Percentiles rank a stretch among this genome's conserved stretches.
phyloP scores from a whole-genome alignment of 768 basidiomycete species.

The Russula brevipes region DNA sequence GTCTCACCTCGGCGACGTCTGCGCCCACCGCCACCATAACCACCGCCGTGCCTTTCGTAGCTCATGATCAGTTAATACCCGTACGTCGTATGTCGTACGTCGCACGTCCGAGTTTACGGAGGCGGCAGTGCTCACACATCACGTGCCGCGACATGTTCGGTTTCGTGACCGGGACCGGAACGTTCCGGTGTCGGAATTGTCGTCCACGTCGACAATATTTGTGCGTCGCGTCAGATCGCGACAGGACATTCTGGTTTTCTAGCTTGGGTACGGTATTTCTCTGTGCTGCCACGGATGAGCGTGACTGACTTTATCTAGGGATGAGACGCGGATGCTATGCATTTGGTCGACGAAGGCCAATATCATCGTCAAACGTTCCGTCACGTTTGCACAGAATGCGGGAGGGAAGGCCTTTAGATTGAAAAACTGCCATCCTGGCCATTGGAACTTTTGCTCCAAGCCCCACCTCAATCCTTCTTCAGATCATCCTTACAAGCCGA shows the following conservation, averaged over 20 bases:
- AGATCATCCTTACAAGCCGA: not conserved
- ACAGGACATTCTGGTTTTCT: not conserved
- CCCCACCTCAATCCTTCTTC: not conserved
- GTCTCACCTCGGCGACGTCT: conserved; percentile 27
- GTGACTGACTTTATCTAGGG: conserved; percentile 31
- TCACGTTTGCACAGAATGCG: conserved; percentile 15
- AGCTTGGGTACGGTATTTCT: conserved; percentile 28
- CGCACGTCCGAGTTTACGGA: not conserved
- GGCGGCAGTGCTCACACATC: not conserved
- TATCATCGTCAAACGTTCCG: conserved; percentile 30
- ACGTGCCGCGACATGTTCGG: conserved; percentile 1
- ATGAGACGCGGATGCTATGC: conserved; percentile 74
- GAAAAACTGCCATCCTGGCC: not conserved
- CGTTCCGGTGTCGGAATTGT: not conserved
- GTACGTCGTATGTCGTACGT: no score
- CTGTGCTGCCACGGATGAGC: conserved; percentile 1
- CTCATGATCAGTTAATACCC: conserved; percentile 39
- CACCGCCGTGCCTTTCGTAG: conserved; percentile 46
- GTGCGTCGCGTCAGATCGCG: not conserved
- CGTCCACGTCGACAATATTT: not conserved
- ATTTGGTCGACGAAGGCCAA: conserved; percentile 51
- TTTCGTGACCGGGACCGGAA: not conserved
- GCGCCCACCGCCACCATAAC: conserved; percentile 30
- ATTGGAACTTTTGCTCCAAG: not conserved
- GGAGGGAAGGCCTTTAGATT: not conserved